phyloP scores from a whole-genome alignment of 2,329 filamentous ascomycete species.

The Fusarium scirpi region DNA sequence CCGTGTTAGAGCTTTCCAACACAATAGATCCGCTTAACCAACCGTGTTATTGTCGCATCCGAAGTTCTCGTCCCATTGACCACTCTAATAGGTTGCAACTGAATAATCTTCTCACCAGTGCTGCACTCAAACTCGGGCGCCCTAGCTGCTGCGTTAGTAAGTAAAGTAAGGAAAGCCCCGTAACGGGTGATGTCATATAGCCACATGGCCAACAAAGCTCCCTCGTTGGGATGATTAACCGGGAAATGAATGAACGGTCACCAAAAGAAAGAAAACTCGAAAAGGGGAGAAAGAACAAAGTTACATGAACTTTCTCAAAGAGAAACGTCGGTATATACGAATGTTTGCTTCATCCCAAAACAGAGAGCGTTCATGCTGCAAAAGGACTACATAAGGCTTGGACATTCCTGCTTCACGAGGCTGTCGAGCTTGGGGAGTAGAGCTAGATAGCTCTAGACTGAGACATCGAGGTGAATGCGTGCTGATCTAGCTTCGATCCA shows the following conservation, averaged over 20 bases:
- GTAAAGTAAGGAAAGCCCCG: background rate
- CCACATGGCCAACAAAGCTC: background rate
- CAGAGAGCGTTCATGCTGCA: background rate
- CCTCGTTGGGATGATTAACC: background rate
- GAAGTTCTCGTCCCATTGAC: conserved; percentile 17
- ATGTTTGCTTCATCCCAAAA: background rate
- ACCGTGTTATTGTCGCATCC: conserved; percentile 13
- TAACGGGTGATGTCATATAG: background rate
- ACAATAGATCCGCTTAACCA: rapidly evolving
- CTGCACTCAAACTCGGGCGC: conserved; percentile 4
- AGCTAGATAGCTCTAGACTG: background rate
- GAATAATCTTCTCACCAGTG: background rate
- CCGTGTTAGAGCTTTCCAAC: background rate
- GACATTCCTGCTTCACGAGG: background rate
- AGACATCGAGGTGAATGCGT: background rate
- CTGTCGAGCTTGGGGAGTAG: background rate
- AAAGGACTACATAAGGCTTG: background rate
- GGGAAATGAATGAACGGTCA: background rate
- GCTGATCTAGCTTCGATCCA: background rate
- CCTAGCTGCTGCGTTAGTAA: background rate
- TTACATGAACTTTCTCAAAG: background rate
- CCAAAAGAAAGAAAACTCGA: background rate
- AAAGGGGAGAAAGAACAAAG: background rate
- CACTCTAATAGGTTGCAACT: conserved; percentile 10
- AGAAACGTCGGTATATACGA: background rate